Evolutionary conservation across 2,329 filamentous ascomycete species (phyloP).

Genomic region (Colletotrichum spinosum): DNA sequence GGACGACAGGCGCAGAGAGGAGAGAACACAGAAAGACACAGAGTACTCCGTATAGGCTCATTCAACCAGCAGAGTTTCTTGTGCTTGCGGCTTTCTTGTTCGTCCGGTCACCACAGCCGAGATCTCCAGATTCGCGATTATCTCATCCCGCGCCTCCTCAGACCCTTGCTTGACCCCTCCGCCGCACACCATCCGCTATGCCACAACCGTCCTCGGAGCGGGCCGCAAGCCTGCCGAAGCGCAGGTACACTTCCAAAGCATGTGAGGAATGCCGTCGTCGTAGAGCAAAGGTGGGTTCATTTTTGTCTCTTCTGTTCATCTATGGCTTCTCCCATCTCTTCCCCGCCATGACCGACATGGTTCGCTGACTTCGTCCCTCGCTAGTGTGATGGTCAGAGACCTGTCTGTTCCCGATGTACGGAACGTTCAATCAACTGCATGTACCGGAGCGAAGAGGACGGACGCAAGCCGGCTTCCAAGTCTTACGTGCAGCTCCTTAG

Average conservation of each 20-base stretch:
- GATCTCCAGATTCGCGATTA: not conserved
- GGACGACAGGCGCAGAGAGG: slow-evolving; percentile 9
- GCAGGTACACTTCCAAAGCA: slow-evolving; percentile 43
- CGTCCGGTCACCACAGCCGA: not conserved
- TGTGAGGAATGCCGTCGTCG: slow-evolving; percentile 52
- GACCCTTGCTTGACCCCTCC: slow-evolving; percentile 19
- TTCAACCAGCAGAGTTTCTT: not conserved
- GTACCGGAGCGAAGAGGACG: slow-evolving; percentile 47
- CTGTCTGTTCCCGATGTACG: slow-evolving; percentile 47
- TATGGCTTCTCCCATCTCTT: not conserved
- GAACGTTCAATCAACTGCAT: slow-evolving; percentile 45
- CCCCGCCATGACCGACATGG: too few relatives aligned
- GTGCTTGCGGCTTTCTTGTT: slow-evolving; percentile 1
- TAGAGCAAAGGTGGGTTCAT: slow-evolving; percentile 46
- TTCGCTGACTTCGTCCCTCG: slow-evolving; percentile 13
- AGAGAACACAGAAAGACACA: not conserved
- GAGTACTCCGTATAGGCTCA: not conserved
- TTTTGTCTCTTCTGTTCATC: not conserved
- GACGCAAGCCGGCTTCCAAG: slow-evolving; percentile 48
- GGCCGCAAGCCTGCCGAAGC: slow-evolving; percentile 29
- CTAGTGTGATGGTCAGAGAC: slow-evolving; percentile 48
- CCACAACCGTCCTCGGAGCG: slow-evolving; percentile 26
- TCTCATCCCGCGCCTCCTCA: slow-evolving; percentile 1
- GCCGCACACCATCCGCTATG: slow-evolving; percentile 14
- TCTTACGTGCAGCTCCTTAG: slow-evolving; percentile 49